Base-by-base conservation (phyloP, 2,329 filamentous ascomycete species). In the Ascochyta rabiei region DNA sequence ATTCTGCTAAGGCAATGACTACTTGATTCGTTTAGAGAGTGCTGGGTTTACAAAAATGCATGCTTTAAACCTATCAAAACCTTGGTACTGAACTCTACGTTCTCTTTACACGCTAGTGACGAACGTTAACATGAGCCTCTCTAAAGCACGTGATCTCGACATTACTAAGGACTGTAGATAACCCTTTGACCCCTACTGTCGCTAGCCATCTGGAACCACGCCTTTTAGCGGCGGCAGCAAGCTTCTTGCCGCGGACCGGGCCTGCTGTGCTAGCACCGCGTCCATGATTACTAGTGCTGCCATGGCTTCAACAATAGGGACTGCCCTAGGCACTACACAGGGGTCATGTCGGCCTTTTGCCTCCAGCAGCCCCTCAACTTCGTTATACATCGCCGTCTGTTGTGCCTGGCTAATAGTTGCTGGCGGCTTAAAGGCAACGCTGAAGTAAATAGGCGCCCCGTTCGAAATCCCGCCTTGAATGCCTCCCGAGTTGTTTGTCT, bases 381-480 rank as follows among this genome's bases (percentile, higher is more conserved):
- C 89, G 57, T 88, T 87, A 76, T 96, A 98, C 9, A 85, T 88
- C 10, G 88, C 86, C 0, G 93, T 98, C 12, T 82, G 83, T 79
- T 98, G 93, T 41, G 90, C 89, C 77, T 93, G 89, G 40, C 90
- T 89, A 71, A 98, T 98, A 3, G 93, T 98, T 24, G 93, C 93
- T 2, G 93, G 87, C 10, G 93, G 90, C 82, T 98, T 98, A 85
- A 98, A 98, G 15, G 86, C 93, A 6, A 96, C 88, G 45, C 89
- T 87, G 85, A 97, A 98, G 83, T 95, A 98, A 79, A 98, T 91
- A 55, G 87, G 89, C 33, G 91, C 90, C 53, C 93, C 93, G 76
- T 98, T 98, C 44, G 89, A 88, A 77, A 98, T 98, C 47, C 93
- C 93, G 38, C 93, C 93, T 79, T 98, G 93, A 66, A 98, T 90